Evolutionary conservation across 2,329 filamentous ascomycete species (phyloP).

Genomic region (Venturia nashicola): DNA sequence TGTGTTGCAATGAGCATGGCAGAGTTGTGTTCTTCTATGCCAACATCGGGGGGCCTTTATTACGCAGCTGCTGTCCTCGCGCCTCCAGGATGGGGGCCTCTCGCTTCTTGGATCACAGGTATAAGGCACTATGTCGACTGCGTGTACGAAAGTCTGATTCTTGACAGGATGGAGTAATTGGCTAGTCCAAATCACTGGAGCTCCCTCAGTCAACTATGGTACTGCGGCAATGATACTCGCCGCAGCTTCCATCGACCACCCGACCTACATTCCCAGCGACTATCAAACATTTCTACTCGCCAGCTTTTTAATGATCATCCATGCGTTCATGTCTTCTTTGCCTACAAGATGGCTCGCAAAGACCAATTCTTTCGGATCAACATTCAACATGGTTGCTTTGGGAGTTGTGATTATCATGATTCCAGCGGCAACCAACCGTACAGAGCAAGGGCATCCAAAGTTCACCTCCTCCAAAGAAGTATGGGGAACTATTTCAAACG

Average conservation of each 20-base stretch:
- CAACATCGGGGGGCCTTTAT: conserved; percentile 59
- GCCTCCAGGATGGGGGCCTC: conserved; percentile 50
- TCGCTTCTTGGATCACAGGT: conserved; percentile 51
- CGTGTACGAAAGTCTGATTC: neutral
- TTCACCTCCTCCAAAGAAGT: conserved; percentile 48
- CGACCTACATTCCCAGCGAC: conserved; percentile 48
- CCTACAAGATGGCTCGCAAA: conserved; percentile 58
- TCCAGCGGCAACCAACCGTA: conserved; percentile 43
- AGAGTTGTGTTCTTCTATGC: conserved; percentile 62
- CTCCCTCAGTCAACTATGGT: conserved; percentile 55
- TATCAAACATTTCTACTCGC: conserved; percentile 61
- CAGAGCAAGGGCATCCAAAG: conserved; percentile 40
- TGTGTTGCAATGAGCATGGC: conserved; percentile 54
- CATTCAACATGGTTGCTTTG: conserved; percentile 57
- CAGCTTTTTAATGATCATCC: conserved; percentile 53
- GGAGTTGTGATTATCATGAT: conserved; percentile 57
- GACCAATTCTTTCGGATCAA: conserved; percentile 58
- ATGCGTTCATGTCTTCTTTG: conserved; percentile 55
- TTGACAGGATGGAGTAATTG: conserved; percentile 52
- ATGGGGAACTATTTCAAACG: conserved; percentile 53
- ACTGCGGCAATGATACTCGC: conserved; percentile 60
- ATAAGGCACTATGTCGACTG: neutral
- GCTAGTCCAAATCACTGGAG: conserved; percentile 53
- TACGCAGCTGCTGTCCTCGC: conserved; percentile 63
- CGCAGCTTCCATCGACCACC: conserved; percentile 54